phyloP scores from a whole-genome alignment of 208 protist genomes.

The Crithidia mellificae region DNA sequence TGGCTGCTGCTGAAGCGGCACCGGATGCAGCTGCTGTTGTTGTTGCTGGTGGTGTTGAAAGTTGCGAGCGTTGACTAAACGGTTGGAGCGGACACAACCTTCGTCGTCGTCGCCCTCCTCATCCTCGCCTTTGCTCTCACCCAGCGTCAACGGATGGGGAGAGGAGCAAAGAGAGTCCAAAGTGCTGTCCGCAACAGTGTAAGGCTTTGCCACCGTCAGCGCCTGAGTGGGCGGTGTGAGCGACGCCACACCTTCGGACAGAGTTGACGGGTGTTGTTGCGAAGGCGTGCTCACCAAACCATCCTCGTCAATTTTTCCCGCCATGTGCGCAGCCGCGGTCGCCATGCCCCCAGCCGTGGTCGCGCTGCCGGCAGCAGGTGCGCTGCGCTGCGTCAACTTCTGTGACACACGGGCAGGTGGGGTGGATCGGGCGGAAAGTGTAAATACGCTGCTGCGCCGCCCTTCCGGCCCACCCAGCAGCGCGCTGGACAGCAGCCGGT shows the following conservation, averaged over 20 bases:
- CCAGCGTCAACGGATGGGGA: background rate
- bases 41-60: background rate
- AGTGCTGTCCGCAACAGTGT: background rate
- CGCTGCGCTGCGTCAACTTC: too few relatives aligned
- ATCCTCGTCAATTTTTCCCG: too few relatives aligned
- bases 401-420: background rate
- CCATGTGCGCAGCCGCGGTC: too few relatives aligned
- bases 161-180: background rate
- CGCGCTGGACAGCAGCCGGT: slow-evolving; percentile 24
- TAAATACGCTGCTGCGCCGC: slow-evolving; percentile 10
- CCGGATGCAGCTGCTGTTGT: too few relatives aligned
- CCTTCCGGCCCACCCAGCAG: slow-evolving; percentile 21
- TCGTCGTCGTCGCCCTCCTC: background rate
- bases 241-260: too few relatives aligned
- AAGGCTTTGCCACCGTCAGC: background rate
- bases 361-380: too few relatives aligned
- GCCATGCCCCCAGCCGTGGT: too few relatives aligned
- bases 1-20: too few relatives aligned
- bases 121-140: background rate
- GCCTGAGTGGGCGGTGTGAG: background rate
- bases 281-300: too few relatives aligned
- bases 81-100: background rate
- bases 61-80: background rate
- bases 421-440: slow-evolving; percentile 6
- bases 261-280: too few relatives aligned